A percentile compares a stretch with the other conserved stretches of the same genome.
phyloP scores from a whole-genome alignment of 192 early-diverging fungal species.

The Coemansia asiatica region DNA sequence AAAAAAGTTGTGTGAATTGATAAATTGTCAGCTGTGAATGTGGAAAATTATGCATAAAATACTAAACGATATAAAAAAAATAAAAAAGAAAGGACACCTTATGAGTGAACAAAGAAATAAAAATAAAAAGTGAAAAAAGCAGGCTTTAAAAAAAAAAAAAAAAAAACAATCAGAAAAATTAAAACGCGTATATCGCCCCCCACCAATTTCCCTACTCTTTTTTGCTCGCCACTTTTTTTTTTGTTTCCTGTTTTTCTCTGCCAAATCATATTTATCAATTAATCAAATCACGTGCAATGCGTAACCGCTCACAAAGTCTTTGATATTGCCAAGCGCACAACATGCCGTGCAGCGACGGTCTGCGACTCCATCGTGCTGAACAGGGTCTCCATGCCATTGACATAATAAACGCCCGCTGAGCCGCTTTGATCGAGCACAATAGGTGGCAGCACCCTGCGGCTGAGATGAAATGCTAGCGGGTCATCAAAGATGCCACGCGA shows the following conservation, averaged over 20 bases:
- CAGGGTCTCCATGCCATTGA: conserved; percentile 35
- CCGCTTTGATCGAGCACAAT: conserved; percentile 21
- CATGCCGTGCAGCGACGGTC: conserved; percentile 32
- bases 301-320: too few species aligned
- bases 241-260: too few species aligned
- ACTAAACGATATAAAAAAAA: too few species aligned
- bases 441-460: conserved; percentile 12
- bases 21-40: too few species aligned
- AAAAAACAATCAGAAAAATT: not conserved
- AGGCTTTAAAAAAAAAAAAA: not conserved
- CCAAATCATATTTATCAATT: too few species aligned
- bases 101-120: not conserved
- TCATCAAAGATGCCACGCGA: not conserved
- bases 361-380: conserved; percentile 45
- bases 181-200: too few species aligned
- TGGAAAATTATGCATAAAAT: too few species aligned
- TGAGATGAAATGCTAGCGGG: not conserved
- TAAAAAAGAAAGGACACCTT: not conserved
- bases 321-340: conserved; percentile 21
- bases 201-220: too few species aligned
- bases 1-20: too few species aligned
- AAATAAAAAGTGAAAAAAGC: not conserved
- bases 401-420: conserved; percentile 19
- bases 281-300: too few species aligned
- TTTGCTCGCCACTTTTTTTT: too few species aligned